These are phyloP conservation scores for Umbelopsis sp. DNA, from an alignment of 371 early-diverging fungal genomes.

Conservation along the genomic window DNA sequence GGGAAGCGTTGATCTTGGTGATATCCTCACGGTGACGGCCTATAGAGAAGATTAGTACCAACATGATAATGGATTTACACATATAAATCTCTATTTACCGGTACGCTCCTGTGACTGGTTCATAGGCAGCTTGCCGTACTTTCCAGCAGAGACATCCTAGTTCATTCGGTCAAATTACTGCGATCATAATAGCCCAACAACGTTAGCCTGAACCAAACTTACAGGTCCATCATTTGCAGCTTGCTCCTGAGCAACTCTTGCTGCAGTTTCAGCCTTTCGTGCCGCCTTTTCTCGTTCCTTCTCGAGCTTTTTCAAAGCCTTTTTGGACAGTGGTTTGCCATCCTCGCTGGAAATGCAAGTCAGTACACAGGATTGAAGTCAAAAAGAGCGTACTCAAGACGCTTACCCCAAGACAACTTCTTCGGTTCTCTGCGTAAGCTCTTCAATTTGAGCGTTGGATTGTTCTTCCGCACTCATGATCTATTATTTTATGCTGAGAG, in stretches of 20 bases:
- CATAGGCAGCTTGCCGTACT: slow-evolving; percentile 88
- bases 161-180: background rate
- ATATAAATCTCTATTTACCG: slow-evolving; percentile 34
- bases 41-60: background rate
- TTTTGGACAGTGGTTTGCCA: slow-evolving; percentile 91
- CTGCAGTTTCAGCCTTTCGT: slow-evolving; percentile 79
- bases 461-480: slow-evolving; percentile 26
- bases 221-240: slow-evolving; percentile 79
- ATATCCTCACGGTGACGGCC: slow-evolving; percentile 39
- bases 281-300: slow-evolving; percentile 90
- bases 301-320: slow-evolving; percentile 91
- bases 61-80: background rate
- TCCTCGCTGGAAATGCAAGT: slow-evolving; percentile 59
- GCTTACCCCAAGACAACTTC: slow-evolving; percentile 60
- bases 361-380: too few relatives aligned
- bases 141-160: slow-evolving; percentile 79
- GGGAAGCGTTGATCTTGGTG: slow-evolving; percentile 59
- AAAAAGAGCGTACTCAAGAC: background rate
- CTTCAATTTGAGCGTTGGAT: slow-evolving; percentile 46
- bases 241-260: slow-evolving; percentile 84
- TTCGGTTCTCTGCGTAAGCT: slow-evolving; percentile 57
- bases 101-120: slow-evolving; percentile 85
- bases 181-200: background rate
- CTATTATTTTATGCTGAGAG: background rate
- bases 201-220: slow-evolving; percentile 23